Base-by-base conservation (phyloP, 202 grass and related monocot genomes). In the Musa balbisiana region DNA sequence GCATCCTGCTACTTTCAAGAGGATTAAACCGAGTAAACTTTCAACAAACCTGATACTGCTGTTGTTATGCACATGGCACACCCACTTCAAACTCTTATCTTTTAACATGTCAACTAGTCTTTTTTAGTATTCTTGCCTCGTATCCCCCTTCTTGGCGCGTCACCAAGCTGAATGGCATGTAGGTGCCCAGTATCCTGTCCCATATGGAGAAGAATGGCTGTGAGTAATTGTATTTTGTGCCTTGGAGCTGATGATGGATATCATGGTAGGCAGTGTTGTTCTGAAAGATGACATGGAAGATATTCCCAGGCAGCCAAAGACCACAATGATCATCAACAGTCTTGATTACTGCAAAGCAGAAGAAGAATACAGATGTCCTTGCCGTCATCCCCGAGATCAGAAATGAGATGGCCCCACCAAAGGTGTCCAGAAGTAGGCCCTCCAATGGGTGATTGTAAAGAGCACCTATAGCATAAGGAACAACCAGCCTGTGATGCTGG, bases 201-300 rank as follows among this genome's bases (percentile, higher is more conserved):
- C 72, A 74, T 49, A 74, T 13, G 1, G 72, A 74, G 52, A 74
- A 74, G 54, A 74, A 74, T 10, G 72, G 73, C 73, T 75, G 73
- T 9, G 54, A 75, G 16, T 75, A 75, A 43, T 75, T 75, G 54
- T 60, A 62, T 5, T 75, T 75, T 17, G 55, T 56, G 25, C 73
- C 73, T n/a, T 75, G 73, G 73, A 75, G 55, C 6, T 75, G 73
- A 75, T 75, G 73, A 60, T 75, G 73, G 73, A 75, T 62, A 23
- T 75, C 73, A 21, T 75, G 73, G 73, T 75, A 75, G 54, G 54
- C 73, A 75, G 73, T 75, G 55, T 75, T 75, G 73, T 60, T 75
- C 54, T 75, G 73, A 27, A 75, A 75, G 73, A 75, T 19, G 12
- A 62, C 2, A n/a, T 75, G 73, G 52, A 75, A 75, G 14, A 75